Conservation (phyloP, 2,329 filamentous ascomycete genomes). For the Phaeosphaeria sp. region DNA sequence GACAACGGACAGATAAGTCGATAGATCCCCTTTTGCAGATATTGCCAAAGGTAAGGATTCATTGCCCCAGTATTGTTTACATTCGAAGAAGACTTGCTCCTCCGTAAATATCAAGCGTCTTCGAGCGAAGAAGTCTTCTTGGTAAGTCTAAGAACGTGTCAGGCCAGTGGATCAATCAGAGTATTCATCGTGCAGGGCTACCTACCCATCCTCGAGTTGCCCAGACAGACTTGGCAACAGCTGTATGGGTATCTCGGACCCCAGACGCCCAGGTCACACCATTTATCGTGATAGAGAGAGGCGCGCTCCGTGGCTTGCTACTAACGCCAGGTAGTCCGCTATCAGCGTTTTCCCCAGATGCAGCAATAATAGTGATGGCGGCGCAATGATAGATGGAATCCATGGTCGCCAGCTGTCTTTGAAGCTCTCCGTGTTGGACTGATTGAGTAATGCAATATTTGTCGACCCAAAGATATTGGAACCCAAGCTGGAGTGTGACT, state of each 20-base stretch:
- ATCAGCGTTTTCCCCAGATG: background rate
- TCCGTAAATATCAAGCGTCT: constrained; percentile 1
- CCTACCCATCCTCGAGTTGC: background rate
- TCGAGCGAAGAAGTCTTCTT: background rate
- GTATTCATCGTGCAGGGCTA: background rate
- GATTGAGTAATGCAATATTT: constrained; percentile 5
- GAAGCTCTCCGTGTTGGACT: background rate
- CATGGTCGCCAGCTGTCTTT: constrained; percentile 10
- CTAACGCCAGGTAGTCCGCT: constrained; percentile 5
- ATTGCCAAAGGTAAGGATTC: background rate
- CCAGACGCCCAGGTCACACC: background rate
- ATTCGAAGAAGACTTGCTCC: background rate
- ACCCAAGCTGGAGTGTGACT: background rate
- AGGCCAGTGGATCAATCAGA: background rate
- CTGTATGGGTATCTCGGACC: background rate
- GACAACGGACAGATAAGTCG: background rate
- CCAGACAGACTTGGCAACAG: background rate
- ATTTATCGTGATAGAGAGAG: background rate
- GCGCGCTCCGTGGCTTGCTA: background rate
- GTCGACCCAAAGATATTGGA: constrained; percentile 1
- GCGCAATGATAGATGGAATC: constrained; percentile 10
- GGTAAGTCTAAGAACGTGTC: background rate
- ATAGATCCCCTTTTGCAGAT: background rate
- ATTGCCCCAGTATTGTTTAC: background rate
- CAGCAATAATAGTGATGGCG: constrained; percentile 11